phyloP scores from a whole-genome alignment of 805 yeast genomes.

The Candida railenensis region DNA sequence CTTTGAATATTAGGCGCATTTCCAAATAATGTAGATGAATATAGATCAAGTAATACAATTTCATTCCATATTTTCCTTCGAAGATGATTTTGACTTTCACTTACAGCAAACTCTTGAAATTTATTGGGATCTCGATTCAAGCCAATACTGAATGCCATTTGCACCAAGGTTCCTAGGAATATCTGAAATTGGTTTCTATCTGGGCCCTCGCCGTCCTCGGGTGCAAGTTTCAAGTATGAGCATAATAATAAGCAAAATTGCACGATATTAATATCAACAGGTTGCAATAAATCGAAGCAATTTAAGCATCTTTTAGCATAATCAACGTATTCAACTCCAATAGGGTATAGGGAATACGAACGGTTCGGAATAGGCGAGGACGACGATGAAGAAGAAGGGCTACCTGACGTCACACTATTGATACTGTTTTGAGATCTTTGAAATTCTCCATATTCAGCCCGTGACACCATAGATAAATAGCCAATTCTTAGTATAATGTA shows the following conservation, averaged over 20 bases:
- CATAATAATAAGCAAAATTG: conserved; percentile 13
- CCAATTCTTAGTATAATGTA: conserved; percentile 15
- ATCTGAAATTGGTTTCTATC: conserved; percentile 14
- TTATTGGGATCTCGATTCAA: conserved; percentile 15
- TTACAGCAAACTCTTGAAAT: conserved; percentile 7
- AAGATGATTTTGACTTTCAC: conserved; percentile 10
- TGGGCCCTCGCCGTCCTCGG: conserved; percentile 18
- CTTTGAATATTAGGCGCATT: conserved; percentile 8
- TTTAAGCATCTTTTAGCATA: conserved; percentile 15
- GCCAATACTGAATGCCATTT: conserved; percentile 14
- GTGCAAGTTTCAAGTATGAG: conserved; percentile 13
- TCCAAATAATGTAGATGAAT: conserved; percentile 13
- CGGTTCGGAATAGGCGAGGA: conserved; percentile 1
- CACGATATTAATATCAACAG: conserved; percentile 9
- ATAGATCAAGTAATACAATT: conserved; percentile 11
- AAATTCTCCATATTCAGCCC: background rate
- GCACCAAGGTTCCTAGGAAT: conserved; percentile 13
- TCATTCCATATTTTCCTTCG: conserved; percentile 16
- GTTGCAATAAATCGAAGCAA: conserved; percentile 11
- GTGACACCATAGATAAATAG: conserved; percentile 14
- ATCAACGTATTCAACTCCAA: conserved; percentile 17
- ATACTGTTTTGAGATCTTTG: conserved; percentile 5
- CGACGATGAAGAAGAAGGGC: background rate
- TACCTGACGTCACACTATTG: background rate
- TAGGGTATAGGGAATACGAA: conserved; percentile 7